phyloP scores from a whole-genome alignment of 2,329 filamentous ascomycete genomes.

The Pseudogymnoascus sp. region DNA sequence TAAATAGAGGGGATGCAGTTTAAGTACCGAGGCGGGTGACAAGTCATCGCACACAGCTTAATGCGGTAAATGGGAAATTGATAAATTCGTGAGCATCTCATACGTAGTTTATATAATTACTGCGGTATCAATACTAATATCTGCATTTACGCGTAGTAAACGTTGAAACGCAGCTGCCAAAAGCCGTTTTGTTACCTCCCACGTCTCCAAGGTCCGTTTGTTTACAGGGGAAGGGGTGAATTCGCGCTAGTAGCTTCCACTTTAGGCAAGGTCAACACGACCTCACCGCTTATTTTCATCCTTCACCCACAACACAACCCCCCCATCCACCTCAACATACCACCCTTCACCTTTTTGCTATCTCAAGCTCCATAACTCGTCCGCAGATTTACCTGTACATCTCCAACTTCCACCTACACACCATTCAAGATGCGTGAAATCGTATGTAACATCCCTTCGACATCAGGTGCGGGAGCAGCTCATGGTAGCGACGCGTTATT shows the following conservation, averaged over 20 bases:
- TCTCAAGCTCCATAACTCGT: conserved; percentile 15
- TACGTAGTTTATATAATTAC: conserved; percentile 2
- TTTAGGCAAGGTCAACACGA: conserved; percentile 10
- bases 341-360: conserved; percentile 10
- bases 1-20: neutral
- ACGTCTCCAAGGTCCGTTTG: conserved; percentile 6
- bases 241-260: conserved; percentile 6
- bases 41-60: conserved; percentile 4
- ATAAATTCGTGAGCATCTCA: neutral
- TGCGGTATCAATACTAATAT: neutral
- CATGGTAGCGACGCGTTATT: conserved; percentile 32
- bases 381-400: conserved; percentile 11
- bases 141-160: neutral
- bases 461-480: neutral
- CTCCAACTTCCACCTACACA: conserved; percentile 15
- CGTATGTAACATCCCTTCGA: conserved; percentile 42
- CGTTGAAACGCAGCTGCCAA: neutral
- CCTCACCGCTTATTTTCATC: conserved; percentile 11
- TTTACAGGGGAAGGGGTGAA: conserved; percentile 8
- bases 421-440: conserved; percentile 65
- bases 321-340: conserved; percentile 8
- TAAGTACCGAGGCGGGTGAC: neutral
- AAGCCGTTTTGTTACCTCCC: neutral
- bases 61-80: neutral
- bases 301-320: conserved; percentile 10